phyloP scores from a whole-genome alignment of 176 grass and related monocot genomes.

The Zoysia japonica region DNA sequence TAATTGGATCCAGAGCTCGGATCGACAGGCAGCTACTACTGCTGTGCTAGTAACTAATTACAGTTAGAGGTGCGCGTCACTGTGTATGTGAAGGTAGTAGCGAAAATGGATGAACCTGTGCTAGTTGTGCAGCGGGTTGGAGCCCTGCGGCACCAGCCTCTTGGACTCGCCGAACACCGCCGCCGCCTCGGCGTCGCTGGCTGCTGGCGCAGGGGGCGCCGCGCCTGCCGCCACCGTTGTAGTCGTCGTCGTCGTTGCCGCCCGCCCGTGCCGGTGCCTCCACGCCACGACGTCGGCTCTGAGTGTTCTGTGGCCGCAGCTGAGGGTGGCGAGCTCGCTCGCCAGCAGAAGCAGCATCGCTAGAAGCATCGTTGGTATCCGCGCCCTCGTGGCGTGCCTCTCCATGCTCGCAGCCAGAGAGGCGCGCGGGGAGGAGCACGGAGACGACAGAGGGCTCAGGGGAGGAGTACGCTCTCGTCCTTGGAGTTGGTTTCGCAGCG shows the following conservation, averaged over 20 bases:
- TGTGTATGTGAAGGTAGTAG: slow-evolving; percentile 7
- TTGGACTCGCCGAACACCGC: slow-evolving; percentile 54
- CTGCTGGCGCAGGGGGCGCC: neutral
- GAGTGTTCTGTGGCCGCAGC: slow-evolving; percentile 47
- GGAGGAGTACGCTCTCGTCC: neutral
- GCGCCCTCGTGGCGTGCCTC: slow-evolving; percentile 20
- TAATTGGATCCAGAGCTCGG: slow-evolving; percentile 13
- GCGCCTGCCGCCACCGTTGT: neutral
- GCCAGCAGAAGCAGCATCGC: slow-evolving; percentile 51
- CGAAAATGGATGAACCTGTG: no score
- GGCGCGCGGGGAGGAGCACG: no score
- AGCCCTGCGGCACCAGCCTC: slow-evolving; percentile 81
- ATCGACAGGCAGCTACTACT: neutral
- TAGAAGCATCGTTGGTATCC: slow-evolving; percentile 37
- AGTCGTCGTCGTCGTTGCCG: neutral
- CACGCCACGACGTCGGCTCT: slow-evolving; percentile 41
- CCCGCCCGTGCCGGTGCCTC: neutral
- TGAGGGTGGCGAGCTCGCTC: slow-evolving; percentile 48
- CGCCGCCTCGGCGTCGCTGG: slow-evolving; percentile 18
- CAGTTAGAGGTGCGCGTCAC: slow-evolving; percentile 35
- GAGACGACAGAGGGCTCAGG: neutral
- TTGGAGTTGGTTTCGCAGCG: neutral
- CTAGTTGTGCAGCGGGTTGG: slow-evolving; percentile 48
- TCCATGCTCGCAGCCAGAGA: slow-evolving; percentile 28
- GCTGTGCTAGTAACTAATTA: slow-evolving; percentile 38